phyloP scores from a whole-genome alignment of 2,329 filamentous ascomycete genomes.

The Diaporthe aspalathi region DNA sequence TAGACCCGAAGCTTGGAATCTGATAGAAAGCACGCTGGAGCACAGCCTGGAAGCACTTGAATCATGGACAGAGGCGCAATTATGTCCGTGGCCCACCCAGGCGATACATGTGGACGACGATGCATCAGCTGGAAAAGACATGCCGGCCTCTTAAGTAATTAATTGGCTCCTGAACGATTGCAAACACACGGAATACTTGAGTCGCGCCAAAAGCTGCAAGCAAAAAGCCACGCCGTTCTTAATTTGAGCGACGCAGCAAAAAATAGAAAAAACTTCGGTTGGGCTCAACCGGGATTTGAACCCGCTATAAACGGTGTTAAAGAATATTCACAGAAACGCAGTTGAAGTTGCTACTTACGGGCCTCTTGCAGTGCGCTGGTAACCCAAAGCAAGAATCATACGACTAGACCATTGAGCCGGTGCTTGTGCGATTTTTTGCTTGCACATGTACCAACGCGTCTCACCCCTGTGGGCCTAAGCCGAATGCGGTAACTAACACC shows the following conservation, averaged over 20 bases:
- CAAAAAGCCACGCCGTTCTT: background rate
- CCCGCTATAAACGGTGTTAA: slow-evolving; percentile 8
- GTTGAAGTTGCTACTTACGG: background rate
- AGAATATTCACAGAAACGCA: background rate
- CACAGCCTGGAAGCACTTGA: no score
- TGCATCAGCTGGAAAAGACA: background rate
- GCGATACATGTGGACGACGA: no score
- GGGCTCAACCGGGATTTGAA: slow-evolving; percentile 35
- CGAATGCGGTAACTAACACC: background rate
- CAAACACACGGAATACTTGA: no score
- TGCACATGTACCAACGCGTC: accelerated
- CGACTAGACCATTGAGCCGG: slow-evolving; percentile 34
- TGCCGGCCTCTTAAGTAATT: no score
- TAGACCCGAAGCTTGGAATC: background rate
- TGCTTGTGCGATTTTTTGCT: background rate
- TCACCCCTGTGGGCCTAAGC: background rate
- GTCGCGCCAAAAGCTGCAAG: background rate
- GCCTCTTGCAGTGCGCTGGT: slow-evolving; percentile 32
- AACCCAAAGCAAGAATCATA: slow-evolving; percentile 36
- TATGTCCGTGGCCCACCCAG: background rate
- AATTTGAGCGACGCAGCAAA: background rate
- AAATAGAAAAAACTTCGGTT: background rate
- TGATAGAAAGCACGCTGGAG: background rate
- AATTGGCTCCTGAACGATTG: background rate
- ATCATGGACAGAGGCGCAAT: background rate